These are phyloP conservation scores for Pseudogymnoascus sp. DNA, from an alignment of 2,329 filamentous ascomycete species.

Conservation along the genomic window DNA sequence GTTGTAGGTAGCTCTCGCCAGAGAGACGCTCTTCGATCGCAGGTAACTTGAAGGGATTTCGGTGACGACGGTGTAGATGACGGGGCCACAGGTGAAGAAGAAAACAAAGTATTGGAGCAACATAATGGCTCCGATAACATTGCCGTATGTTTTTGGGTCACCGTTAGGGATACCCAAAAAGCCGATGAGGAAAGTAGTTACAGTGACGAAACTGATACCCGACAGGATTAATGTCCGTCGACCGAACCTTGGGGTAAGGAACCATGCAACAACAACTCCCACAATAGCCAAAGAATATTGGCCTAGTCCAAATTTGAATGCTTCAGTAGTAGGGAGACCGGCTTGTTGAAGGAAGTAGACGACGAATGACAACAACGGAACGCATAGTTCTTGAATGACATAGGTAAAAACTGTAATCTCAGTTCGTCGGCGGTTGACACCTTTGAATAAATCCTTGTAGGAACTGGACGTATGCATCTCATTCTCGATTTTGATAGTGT, in stretches of 20 bases:
- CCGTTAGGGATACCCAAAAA: slow-evolving; percentile 16
- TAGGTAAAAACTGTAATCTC: slow-evolving; percentile 33
- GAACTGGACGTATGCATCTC: slow-evolving; percentile 33
- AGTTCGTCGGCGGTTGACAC: slow-evolving; percentile 37
- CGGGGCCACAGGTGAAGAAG: slow-evolving; percentile 35
- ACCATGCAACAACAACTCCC: slow-evolving; percentile 22
- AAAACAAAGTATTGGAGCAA: slow-evolving; percentile 33
- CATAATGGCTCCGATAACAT: slow-evolving; percentile 30
- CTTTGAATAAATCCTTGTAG: slow-evolving; percentile 39
- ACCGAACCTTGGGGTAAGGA: slow-evolving; percentile 18
- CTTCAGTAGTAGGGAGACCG: slow-evolving; percentile 37
- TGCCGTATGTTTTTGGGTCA: slow-evolving; percentile 13
- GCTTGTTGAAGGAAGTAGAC: slow-evolving; percentile 49
- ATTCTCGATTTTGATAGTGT: slow-evolving; percentile 45
- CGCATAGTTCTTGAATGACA: slow-evolving; percentile 26
- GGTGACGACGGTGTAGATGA: slow-evolving; percentile 33
- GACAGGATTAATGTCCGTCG: slow-evolving; percentile 20
- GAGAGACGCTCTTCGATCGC: slow-evolving; percentile 32
- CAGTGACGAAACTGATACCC: slow-evolving; percentile 17
- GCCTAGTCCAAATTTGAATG: slow-evolving; percentile 45
- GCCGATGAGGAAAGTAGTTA: slow-evolving; percentile 22
- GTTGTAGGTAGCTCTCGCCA: slow-evolving; percentile 32
- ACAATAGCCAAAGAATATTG: slow-evolving; percentile 37
- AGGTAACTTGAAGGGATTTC: slow-evolving; percentile 35
- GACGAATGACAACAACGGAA: slow-evolving; percentile 53